Conservation (phyloP, 2,329 filamentous ascomycete species). For the Saccharata proteae region DNA sequence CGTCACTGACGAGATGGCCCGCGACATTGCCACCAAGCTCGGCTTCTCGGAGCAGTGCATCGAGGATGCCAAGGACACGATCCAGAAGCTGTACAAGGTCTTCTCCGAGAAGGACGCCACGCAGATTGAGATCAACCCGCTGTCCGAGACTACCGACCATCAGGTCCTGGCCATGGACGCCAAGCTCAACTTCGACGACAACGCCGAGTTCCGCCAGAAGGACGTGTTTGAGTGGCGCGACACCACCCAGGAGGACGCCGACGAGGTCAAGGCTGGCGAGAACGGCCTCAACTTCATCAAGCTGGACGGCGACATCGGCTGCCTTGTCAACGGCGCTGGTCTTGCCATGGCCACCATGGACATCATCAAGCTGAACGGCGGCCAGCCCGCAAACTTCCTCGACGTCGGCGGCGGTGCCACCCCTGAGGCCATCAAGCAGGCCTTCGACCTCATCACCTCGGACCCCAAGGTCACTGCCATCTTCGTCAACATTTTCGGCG, state of each 20-base stretch:
- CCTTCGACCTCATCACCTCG: conserved; percentile 96
- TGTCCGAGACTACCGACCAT: conserved; percentile 96
- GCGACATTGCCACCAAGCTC: conserved; percentile 77
- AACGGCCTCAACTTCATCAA: conserved; percentile 99
- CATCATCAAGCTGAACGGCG: conserved; percentile 99
- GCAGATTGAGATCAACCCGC: conserved; percentile 99
- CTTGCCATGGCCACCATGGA: conserved; percentile 99
- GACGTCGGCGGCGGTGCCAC: conserved; percentile 97
- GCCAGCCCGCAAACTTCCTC: conserved; percentile 92
- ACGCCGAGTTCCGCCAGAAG: conserved; percentile 96
- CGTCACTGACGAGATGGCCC: conserved; percentile 90
- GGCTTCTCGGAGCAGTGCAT: conserved; percentile 98
- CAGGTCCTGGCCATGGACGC: conserved; percentile 98
- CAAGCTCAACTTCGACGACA: conserved; percentile 98
- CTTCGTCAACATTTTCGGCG: conserved; percentile 99
- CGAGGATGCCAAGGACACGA: conserved; percentile 86
- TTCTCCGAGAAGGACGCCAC: conserved; percentile 98
- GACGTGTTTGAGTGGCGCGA: conserved; percentile 92
- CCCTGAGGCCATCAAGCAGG: conserved; percentile 89
- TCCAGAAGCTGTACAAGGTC: conserved; percentile 98
- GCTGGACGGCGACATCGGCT: conserved; percentile 97
- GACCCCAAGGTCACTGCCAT: conserved; percentile 97
- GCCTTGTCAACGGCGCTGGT: conserved; percentile 96
- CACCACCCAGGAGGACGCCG: conserved; percentile 86
- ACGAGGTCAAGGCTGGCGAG: conserved; percentile 94